A percentile compares a stretch with the other conserved stretches of the same genome.
These are phyloP conservation scores for Rehmannia glutinosa DNA, from an alignment of 257 asterid species.

Conservation along the genomic window DNA sequence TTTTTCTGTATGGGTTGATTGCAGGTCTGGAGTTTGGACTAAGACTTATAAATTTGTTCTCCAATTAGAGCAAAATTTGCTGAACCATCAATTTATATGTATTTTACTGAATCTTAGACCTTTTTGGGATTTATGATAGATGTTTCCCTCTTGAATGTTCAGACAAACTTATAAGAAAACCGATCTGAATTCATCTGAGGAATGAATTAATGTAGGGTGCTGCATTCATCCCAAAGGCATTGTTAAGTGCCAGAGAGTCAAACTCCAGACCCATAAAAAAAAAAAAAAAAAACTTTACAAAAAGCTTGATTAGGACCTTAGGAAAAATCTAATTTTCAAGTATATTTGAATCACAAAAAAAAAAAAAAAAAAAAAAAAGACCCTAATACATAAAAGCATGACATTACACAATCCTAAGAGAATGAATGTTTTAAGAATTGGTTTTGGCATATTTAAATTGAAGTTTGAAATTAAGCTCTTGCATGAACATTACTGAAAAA, in stretches of 20 bases:
- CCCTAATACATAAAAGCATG: no score
- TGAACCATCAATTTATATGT: no score
- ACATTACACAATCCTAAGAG: no score
- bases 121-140: no score
- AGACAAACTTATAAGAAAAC: conserved; percentile 6
- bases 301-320: neutral
- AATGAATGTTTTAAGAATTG: no score
- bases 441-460: neutral
- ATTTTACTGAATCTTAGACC: no score
- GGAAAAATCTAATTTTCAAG: no score
- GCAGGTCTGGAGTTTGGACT: conserved; percentile 45
- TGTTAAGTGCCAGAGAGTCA: conserved; percentile 43
- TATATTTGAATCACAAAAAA: no score
- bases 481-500: neutral
- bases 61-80: neutral
- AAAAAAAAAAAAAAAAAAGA: no score
- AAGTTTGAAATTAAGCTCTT: neutral
- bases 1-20: neutral
- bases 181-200: conserved; percentile 22
- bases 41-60: conserved; percentile 3
- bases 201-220: conserved; percentile 32
- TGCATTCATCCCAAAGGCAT: conserved; percentile 62
- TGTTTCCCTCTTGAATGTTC: no score
- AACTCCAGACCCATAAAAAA: conserved; percentile 57
- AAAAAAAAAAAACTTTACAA: no score